Evolutionary conservation across 371 early-diverging fungal genomes (phyloP).

Genomic region (Rhizopus sp.): DNA sequence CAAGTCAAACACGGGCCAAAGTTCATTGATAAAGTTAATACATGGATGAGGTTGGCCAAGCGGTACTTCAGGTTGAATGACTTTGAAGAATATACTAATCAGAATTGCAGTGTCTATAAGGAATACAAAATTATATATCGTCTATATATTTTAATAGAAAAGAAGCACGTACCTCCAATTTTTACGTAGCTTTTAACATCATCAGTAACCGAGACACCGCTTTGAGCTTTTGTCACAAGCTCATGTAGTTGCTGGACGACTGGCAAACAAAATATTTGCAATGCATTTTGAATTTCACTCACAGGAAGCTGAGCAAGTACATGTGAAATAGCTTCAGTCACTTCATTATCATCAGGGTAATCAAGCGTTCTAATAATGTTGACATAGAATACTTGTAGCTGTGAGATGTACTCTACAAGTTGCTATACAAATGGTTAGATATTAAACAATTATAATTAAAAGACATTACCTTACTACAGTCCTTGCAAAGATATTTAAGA

Average conservation of each 20-base stretch:
- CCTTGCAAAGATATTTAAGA: constrained; percentile 85
- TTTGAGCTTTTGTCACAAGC: constrained; percentile 43
- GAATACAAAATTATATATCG: not conserved
- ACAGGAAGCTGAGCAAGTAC: constrained; percentile 79
- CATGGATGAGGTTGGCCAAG: constrained; percentile 67
- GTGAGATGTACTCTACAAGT: constrained; percentile 68
- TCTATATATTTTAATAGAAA: not conserved
- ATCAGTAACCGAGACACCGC: constrained; percentile 19
- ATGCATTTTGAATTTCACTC: constrained; percentile 59
- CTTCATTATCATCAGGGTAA: constrained; percentile 74
- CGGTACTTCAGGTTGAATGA: constrained; percentile 54
- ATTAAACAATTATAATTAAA: not conserved
- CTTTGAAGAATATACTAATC: constrained; percentile 56
- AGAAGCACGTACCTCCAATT: constrained; percentile 41
- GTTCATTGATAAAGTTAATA: constrained; percentile 67
- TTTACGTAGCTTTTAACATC: constrained; percentile 15
- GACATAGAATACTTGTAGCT: constrained; percentile 80
- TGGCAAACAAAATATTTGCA: constrained; percentile 84
- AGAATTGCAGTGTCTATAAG: constrained; percentile 49
- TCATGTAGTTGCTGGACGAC: constrained; percentile 69
- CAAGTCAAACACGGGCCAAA: constrained; percentile 78
- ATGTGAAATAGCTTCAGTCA: constrained; percentile 89
- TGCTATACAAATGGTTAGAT: constrained; percentile 34
- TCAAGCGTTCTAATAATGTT: constrained; percentile 64
- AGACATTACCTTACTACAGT: constrained; percentile 74